Conservation (phyloP, 371 early-diverging fungal species). For the Mucor sp. region DNA sequence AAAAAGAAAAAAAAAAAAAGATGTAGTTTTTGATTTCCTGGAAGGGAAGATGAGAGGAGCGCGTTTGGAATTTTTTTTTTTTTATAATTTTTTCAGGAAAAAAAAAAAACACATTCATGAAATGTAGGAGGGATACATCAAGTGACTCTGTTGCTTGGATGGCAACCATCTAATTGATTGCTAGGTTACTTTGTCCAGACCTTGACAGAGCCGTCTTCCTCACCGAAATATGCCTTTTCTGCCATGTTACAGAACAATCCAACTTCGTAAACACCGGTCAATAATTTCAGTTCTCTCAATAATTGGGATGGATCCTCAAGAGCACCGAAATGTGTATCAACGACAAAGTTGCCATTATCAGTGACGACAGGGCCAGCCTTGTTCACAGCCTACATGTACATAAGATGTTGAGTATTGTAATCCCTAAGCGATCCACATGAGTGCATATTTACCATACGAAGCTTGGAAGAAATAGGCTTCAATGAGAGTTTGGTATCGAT, state of each 20-base stretch:
- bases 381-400: slow-evolving; percentile 38
- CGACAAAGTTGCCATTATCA: slow-evolving; percentile 93
- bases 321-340: slow-evolving; percentile 85
- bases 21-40: slow-evolving; percentile 10
- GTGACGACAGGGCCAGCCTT: slow-evolving; percentile 96
- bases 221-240: slow-evolving; percentile 85
- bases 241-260: slow-evolving; percentile 91
- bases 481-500: slow-evolving; percentile 21
- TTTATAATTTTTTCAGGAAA: background rate
- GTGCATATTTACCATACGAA: slow-evolving; percentile 63
- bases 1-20: slow-evolving; percentile 2
- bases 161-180: background rate
- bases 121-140: background rate
- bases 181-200: slow-evolving; percentile 4
- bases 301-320: slow-evolving; percentile 65
- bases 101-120: background rate
- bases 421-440: background rate
- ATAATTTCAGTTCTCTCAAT: slow-evolving; percentile 62
- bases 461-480: slow-evolving; percentile 40
- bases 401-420: background rate
- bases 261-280: slow-evolving; percentile 91
- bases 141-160: background rate
- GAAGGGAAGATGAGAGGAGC: background rate
- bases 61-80: background rate
- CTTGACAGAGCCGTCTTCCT: slow-evolving; percentile 27